These are phyloP conservation scores for Pisolithus tinctorius DNA, from an alignment of 768 basidiomycete genomes.

Conservation along the genomic window DNA sequence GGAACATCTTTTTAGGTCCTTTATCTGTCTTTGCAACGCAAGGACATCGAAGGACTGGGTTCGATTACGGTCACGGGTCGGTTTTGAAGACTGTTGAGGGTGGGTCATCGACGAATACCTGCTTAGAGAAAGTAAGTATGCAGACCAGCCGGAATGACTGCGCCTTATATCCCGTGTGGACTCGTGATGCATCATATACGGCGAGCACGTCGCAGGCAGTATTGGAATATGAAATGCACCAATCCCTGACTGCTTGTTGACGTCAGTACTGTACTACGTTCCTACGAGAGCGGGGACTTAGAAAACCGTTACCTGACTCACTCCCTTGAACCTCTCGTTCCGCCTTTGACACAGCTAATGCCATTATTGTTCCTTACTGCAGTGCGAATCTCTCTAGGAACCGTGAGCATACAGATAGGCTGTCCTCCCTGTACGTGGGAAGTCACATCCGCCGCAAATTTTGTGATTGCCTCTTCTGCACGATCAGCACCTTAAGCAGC, in stretches of 20 bases:
- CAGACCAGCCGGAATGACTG: conserved; percentile 6
- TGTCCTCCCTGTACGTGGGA: no score
- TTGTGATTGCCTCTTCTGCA: background rate
- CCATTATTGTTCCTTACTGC: background rate
- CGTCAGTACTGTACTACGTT: conserved; percentile 52
- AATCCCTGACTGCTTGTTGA: conserved; percentile 48
- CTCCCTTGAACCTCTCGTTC: conserved; percentile 2
- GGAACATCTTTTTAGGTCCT: conserved; percentile 5
- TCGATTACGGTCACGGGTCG: conserved; percentile 19
- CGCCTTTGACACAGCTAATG: background rate
- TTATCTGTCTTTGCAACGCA: conserved; percentile 17
- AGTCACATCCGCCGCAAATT: no score
- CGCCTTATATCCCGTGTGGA: conserved; percentile 2
- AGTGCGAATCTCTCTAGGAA: background rate
- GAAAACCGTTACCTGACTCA: conserved; percentile 56
- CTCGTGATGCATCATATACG: background rate
- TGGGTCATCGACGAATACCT: background rate
- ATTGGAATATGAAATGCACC: conserved; percentile 49
- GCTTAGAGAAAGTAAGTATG: conserved; percentile 3
- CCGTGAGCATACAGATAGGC: no score
- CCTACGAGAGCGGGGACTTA: conserved; percentile 47
- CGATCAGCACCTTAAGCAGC: no score
- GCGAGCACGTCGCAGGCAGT: no score
- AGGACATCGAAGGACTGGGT: conserved; percentile 28
- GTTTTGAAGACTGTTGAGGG: conserved; percentile 3